These are phyloP conservation scores for Davidsoniella australis DNA, from an alignment of 2,329 filamentous ascomycete species.

Conservation along the genomic window DNA sequence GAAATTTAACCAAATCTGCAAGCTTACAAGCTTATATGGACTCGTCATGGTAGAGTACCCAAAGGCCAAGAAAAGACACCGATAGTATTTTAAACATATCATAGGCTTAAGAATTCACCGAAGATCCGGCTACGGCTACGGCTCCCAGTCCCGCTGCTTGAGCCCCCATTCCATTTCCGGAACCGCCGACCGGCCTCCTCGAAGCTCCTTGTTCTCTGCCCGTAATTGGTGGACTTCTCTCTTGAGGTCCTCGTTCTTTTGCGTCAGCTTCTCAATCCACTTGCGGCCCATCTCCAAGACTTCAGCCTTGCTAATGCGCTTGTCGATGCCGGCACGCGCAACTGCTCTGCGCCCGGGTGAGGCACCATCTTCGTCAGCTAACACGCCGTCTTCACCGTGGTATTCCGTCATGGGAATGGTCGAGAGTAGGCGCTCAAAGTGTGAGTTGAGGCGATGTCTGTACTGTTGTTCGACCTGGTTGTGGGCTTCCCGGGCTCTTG, in stretches of 20 bases:
- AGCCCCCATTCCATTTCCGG: not conserved
- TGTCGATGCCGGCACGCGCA: constrained; percentile 14
- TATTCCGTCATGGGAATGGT: constrained; percentile 21
- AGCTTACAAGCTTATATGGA: too few species aligned
- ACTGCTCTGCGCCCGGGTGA: constrained; percentile 15
- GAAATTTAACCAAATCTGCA: not conserved
- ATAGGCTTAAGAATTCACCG: too few species aligned
- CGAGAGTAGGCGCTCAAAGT: constrained; percentile 27
- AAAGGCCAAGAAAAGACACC: too few species aligned
- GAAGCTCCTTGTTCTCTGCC: constrained; percentile 4
- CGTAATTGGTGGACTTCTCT: constrained; percentile 1
- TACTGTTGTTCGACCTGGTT: constrained; percentile 33
- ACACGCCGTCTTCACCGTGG: constrained; percentile 17
- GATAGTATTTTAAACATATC: too few species aligned
- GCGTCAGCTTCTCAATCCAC: constrained; percentile 25
- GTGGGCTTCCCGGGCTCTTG: constrained; percentile 20
- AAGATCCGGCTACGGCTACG: not conserved
- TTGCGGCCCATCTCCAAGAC: constrained; percentile 28
- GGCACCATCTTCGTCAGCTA: constrained; percentile 16
- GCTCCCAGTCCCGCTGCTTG: constrained; percentile 1
- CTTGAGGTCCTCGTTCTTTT: constrained; percentile 16
- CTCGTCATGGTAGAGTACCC: too few species aligned
- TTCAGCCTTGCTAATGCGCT: constrained; percentile 26
- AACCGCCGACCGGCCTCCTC: not conserved
- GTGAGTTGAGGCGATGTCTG: constrained; percentile 28